Evolutionary conservation across 805 yeast species (phyloP).

Genomic region (Debaryomyces tyrocola): DNA sequence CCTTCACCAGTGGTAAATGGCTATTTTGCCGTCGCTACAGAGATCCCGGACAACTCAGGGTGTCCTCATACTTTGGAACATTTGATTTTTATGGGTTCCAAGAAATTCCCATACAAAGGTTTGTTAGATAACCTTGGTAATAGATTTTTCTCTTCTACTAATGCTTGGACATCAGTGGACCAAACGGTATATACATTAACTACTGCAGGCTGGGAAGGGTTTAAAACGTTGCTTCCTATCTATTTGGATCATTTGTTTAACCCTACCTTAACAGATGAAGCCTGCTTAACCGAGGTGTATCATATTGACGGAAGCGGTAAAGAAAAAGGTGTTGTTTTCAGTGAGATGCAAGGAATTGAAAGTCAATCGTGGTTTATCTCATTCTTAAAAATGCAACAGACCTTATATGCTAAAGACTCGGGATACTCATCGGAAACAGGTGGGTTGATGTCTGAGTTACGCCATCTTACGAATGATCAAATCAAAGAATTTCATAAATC

Average conservation of each 20-base stretch:
- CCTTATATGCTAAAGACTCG: constrained; percentile 54
- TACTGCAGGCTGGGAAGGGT: constrained; percentile 97
- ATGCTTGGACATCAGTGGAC: constrained; percentile 97
- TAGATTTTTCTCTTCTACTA: constrained; percentile 78
- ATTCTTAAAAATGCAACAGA: constrained; percentile 58
- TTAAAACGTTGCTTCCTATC: constrained; percentile 76
- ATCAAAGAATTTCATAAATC: constrained; percentile 73
- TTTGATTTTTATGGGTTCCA: constrained; percentile 90
- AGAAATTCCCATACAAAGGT: constrained; percentile 88
- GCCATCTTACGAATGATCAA: constrained; percentile 68
- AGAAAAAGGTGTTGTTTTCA: constrained; percentile 95
- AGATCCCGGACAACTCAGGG: constrained; percentile 82
- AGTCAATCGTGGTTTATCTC: constrained; percentile 70
- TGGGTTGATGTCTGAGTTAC: constrained; percentile 75
- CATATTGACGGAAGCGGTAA: constrained; percentile 89
- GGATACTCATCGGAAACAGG: constrained; percentile 96
- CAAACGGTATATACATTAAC: constrained; percentile 90
- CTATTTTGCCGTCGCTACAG: constrained; percentile 95
- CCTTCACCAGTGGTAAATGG: constrained; percentile 90
- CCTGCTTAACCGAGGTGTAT: constrained; percentile 91
- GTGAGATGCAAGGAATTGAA: constrained; percentile 95
- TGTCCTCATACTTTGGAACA: constrained; percentile 96
- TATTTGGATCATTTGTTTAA: constrained; percentile 83
- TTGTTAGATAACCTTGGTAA: constrained; percentile 84
- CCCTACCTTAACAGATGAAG: constrained; percentile 87